A percentile compares a stretch with the other conserved stretches of the same genome.
Conservation (phyloP, 169 alveolate species). For the Plasmodium coatneyi region DNA sequence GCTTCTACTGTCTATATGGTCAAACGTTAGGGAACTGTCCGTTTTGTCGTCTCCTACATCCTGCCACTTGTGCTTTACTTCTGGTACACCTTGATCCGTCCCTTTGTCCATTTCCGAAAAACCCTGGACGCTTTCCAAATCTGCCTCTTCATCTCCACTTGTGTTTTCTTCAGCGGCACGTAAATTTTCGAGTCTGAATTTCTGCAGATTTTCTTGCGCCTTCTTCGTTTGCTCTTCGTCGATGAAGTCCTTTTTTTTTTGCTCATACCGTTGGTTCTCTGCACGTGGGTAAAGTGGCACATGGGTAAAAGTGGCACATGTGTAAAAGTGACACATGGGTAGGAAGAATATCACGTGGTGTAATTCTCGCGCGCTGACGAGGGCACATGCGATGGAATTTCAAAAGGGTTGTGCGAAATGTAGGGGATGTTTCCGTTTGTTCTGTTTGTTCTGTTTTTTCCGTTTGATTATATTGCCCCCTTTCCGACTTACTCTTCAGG, state of each 20-base stretch:
- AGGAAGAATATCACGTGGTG: not conserved
- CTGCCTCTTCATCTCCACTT: constrained; percentile 9
- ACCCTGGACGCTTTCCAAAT: not conserved
- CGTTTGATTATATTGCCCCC: not conserved
- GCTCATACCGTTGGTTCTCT: constrained; percentile 22
- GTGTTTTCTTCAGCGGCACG: not conserved
- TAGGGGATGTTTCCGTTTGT: not conserved
- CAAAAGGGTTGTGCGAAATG: not conserved
- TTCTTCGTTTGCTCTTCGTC: constrained; percentile 35
- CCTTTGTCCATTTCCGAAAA: not conserved
- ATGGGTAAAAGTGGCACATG: not conserved
- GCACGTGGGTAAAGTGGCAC: not conserved
- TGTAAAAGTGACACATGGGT: not conserved
- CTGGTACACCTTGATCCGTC: not conserved
- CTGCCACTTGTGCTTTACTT: not conserved
- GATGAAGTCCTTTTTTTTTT: constrained; percentile 24
- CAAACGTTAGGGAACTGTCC: constrained; percentile 34
- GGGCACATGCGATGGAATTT: not conserved
- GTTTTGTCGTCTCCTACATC: constrained; percentile 16
- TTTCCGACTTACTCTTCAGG: constrained; percentile 27
- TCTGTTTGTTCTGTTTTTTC: not conserved
- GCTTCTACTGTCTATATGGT: constrained; percentile 17
- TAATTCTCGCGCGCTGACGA: not conserved
- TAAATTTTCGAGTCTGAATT: constrained; percentile 24
- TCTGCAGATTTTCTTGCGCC: constrained; percentile 38